Evolutionary conservation across 139 green algal genomes (phyloP).

Genomic region (Chlamydomonas urium): DNA sequence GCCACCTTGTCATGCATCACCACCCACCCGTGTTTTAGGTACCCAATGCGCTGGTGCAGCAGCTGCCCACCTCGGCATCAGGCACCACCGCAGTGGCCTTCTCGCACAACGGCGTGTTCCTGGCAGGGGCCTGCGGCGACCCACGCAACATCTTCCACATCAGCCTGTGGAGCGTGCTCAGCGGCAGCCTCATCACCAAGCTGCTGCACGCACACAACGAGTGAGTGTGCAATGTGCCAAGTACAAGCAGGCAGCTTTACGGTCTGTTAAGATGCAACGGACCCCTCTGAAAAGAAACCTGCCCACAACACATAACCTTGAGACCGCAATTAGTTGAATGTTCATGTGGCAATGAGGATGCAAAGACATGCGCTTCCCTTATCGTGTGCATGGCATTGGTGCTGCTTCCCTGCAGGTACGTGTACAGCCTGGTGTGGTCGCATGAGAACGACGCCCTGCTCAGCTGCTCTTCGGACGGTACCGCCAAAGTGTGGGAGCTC

Average conservation of each 20-base stretch:
- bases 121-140: constrained; percentile 23
- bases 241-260: too few species aligned
- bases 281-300: too few species aligned
- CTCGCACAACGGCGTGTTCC: constrained; percentile 12
- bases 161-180: constrained; percentile 15
- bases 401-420: too few species aligned
- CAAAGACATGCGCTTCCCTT: too few species aligned
- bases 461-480: constrained; percentile 43
- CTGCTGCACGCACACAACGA: constrained; percentile 11
- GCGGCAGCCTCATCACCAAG: constrained; percentile 1
- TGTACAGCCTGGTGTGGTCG: constrained; percentile 43
- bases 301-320: too few species aligned
- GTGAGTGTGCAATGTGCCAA: too few species aligned
- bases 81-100: constrained; percentile 30
- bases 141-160: constrained; percentile 4
- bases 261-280: too few species aligned
- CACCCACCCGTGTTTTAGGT: too few species aligned
- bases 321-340: too few species aligned
- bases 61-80: constrained; percentile 16
- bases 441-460: constrained; percentile 36
- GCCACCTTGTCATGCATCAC: too few species aligned
- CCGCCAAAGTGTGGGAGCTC: constrained; percentile 37
- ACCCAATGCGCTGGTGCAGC: constrained; percentile 21
- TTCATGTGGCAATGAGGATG: too few species aligned
- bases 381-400: too few species aligned